Evolutionary conservation across 345 rosid species (phyloP), one percentile per base, ranked within the genome.

Genomic region (Trapa bicornis): DNA sequence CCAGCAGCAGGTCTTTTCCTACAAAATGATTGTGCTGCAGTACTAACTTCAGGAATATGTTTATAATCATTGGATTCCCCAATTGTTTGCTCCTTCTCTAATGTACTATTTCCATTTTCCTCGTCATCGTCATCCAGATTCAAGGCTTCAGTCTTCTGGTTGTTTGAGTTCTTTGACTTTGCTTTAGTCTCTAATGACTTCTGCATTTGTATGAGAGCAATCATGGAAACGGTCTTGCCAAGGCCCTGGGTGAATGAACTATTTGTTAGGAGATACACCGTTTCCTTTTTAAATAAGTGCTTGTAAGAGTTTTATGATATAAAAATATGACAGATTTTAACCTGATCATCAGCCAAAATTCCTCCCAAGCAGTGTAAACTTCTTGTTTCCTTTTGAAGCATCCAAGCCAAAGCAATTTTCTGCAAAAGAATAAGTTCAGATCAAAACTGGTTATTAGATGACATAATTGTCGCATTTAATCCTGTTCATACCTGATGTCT

Each of bases 281-380:
- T 1, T 12, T 15, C 3, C 14, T 1, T 33, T 48, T n/a, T 37
- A 12, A 8, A 43, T 42, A 42, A 65, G 38, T 8, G 11, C n/a
- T 33, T 12, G 14, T 69, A 37, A 61, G 16, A 47, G 39, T 54
- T 16, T n/a, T 35, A n/a, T 54, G 35, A 45, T 45, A 7, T 11
- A 37, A 14, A 38, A 38, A 70, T 2, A 65, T 42, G 39, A 47
- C 69, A 65, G 29, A n/a, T 52, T 76, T 53, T 66, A 66, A 92
- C 99, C 95, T 94, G 97, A 75, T 94, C 99, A 83, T 94, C 99
- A 65, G 99, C 99, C 80, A 94, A 78, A 72, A 94, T 93, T 78
- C 99, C 99, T 70, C 99, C 99, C 73, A 83, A 74, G 70, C 96
- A 94, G 67, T 83, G 88, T 53, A 80, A 74, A 72, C 96, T 86